Conservation (phyloP, 306 rosid species). For the Gynostemma pentaphyllum region DNA sequence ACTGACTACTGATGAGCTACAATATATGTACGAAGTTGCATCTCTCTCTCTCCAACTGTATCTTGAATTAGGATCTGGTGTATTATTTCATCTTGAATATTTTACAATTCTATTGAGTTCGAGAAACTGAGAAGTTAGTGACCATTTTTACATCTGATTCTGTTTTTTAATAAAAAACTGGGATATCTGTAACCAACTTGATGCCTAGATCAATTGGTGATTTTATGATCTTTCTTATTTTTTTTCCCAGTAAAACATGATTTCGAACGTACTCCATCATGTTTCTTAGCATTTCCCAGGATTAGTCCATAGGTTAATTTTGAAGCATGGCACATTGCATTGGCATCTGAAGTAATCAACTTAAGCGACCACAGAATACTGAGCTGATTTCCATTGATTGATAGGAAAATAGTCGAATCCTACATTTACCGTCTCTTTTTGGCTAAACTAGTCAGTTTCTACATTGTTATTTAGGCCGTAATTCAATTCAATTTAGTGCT, state of each 20-base stretch:
- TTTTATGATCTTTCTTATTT: neutral
- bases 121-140: neutral
- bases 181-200: neutral
- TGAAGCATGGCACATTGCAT: neutral
- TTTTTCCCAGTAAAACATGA: neutral
- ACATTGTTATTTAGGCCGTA: neutral
- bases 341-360: neutral
- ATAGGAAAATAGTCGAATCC: neutral
- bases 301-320: neutral
- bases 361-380: neutral
- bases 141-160: neutral
- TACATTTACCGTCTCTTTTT: neutral
- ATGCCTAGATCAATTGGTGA: neutral
- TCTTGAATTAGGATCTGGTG: neutral
- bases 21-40: conserved; percentile 4
- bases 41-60: neutral
- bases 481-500: neutral
- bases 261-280: neutral
- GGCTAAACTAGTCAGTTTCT: neutral
- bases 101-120: neutral
- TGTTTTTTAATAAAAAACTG: neutral
- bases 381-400: neutral
- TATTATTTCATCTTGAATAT: neutral
- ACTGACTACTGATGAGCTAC: neutral
- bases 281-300: neutral